Conservation (phyloP, 805 yeast species). For the Ogataea dorogensis region DNA sequence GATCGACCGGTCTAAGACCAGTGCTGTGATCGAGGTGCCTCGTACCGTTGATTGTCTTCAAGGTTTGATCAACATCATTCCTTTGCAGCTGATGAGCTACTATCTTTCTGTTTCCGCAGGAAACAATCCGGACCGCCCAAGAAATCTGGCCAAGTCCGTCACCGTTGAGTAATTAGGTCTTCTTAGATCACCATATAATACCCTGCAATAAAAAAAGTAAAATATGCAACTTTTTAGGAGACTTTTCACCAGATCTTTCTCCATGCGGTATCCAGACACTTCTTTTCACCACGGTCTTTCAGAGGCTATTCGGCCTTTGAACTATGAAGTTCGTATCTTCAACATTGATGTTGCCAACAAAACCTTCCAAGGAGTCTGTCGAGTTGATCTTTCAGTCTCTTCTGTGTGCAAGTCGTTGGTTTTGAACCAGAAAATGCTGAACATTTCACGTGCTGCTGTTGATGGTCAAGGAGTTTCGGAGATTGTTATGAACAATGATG, state of each 20-base stretch:
- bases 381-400: constrained; percentile 45
- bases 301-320: constrained; percentile 61
- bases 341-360: constrained; percentile 55
- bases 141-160: constrained; percentile 97
- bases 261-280: constrained; percentile 27
- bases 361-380: constrained; percentile 47
- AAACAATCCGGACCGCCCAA: constrained; percentile 96
- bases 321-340: constrained; percentile 61
- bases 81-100: constrained; percentile 92
- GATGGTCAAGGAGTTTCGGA: constrained; percentile 26
- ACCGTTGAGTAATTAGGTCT: constrained; percentile 76
- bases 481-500: constrained; percentile 35
- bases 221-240: constrained; percentile 6
- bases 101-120: constrained; percentile 96
- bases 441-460: constrained; percentile 28
- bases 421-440: constrained; percentile 48
- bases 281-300: constrained; percentile 49
- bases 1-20: constrained; percentile 52
- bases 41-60: constrained; percentile 96
- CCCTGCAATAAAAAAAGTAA: constrained; percentile 9
- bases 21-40: constrained; percentile 85
- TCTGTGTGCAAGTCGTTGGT: constrained; percentile 43
- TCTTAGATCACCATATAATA: constrained; percentile 9
- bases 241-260: constrained; percentile 1
- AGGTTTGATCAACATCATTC: constrained; percentile 91